Base-by-base conservation (phyloP, 78 protist species). In the Cavenderia fasciculata region DNA sequence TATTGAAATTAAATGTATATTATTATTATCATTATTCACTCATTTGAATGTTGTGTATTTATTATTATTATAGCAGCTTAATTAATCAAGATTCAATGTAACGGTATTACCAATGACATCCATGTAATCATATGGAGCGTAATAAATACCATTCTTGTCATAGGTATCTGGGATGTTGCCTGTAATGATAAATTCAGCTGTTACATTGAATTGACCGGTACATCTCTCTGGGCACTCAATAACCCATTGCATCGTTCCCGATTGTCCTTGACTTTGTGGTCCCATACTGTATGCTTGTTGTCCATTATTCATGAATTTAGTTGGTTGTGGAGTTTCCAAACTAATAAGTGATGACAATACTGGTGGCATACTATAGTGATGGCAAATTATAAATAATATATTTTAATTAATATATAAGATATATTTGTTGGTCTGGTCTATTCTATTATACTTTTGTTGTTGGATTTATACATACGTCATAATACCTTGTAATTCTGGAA, bases 51-150 rank as follows among this genome's bases (percentile, higher is more conserved):
- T n/a, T n/a, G n/a, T n/a, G n/a, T n/a, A n/a, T n/a, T n/a, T n/a
- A n/a, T n/a, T n/a, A n/a, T n/a, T n/a, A n/a, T n/a, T n/a, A n/a
- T n/a, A n/a, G n/a, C n/a, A n/a, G n/a, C n/a, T n/a, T n/a, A n/a
- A n/a, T 63, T 63, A 63, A 19, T 63, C 8, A 4, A 63, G 4
- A 2, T 33, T 4, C 21, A 38, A 5, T 40, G 43, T n/a, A 38
- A 56, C 2, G 2, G 85, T 41, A 8, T 18, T 19, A 33, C 85
- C 85, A 74, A 74, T 44, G n/a, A 43, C 47, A 74, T 74, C 85
- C 10, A 74, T 74, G 57, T 59, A 74, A 2, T 23, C 34, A 59
- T 74, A 74, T 38, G 85, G 47, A 40, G 85, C 70, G 52, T 56
- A 74, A 25, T 56, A 57, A 38, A 21, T 33, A 59, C 57, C 27